Conservation (phyloP, 176 grass and related monocot genomes). For the Raddia distichophylla region DNA sequence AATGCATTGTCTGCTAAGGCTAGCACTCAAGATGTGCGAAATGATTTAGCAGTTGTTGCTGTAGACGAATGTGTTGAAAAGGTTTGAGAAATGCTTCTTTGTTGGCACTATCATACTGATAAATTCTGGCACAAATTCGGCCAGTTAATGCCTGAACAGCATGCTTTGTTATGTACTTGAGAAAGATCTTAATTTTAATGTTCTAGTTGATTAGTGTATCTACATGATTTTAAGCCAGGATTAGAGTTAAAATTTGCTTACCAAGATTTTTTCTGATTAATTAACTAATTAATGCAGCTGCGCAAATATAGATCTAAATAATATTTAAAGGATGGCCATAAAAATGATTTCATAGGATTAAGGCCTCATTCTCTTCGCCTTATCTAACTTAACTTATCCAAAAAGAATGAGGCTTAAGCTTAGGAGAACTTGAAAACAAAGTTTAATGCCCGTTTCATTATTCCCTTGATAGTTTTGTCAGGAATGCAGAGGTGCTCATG, state of each 20-base stretch:
- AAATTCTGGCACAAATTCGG: neutral
- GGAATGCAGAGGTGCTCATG: neutral
- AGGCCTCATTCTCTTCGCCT: no score
- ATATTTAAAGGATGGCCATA: neutral
- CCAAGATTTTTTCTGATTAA: neutral
- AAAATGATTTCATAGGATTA: neutral
- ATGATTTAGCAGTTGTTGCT: constrained; percentile 59
- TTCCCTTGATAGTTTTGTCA: constrained; percentile 4
- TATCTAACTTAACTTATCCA: no score
- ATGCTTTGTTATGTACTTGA: neutral
- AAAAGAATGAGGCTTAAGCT: neutral
- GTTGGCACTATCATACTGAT: neutral
- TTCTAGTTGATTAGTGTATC: constrained; percentile 15
- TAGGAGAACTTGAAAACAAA: neutral
- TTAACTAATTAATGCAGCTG: neutral
- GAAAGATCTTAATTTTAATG: constrained; percentile 4
- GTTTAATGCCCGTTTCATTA: neutral
- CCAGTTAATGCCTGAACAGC: neutral
- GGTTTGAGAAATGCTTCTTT: constrained; percentile 52
- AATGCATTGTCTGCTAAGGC: constrained; percentile 81
- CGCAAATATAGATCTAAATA: neutral
- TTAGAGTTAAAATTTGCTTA: constrained; percentile 9
- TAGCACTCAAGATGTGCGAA: constrained; percentile 58
- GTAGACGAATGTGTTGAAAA: constrained; percentile 74
- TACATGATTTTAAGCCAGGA: constrained; percentile 1